Evolutionary conservation across 2,329 filamentous ascomycete species (phyloP).

Genomic region (Periconia sp.): DNA sequence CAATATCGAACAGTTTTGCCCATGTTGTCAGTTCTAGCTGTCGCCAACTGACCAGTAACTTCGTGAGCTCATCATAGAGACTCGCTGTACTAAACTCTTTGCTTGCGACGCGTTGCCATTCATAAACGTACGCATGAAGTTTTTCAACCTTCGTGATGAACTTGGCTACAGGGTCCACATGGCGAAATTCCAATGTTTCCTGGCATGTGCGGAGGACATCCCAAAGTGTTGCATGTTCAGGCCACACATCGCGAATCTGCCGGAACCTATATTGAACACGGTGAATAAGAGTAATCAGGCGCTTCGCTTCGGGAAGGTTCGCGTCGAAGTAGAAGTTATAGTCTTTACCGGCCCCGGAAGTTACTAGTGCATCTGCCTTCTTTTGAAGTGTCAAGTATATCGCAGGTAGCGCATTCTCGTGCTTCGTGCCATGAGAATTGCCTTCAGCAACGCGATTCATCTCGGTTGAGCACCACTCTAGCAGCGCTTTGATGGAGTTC

Average conservation of each 20-base stretch:
- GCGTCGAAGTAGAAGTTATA: slow-evolving; percentile 92
- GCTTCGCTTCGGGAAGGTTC: slow-evolving; percentile 77
- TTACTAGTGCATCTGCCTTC: slow-evolving; percentile 53
- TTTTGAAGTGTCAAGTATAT: slow-evolving; percentile 70
- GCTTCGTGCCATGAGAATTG: slow-evolving; percentile 28
- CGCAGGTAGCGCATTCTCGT: slow-evolving; percentile 66
- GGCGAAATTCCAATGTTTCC: slow-evolving; percentile 74
- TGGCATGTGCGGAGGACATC: slow-evolving; percentile 80
- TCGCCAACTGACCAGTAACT: slow-evolving; percentile 85
- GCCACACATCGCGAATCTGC: slow-evolving; percentile 68
- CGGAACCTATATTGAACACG: slow-evolving; percentile 75
- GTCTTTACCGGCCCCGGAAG: slow-evolving; percentile 35
- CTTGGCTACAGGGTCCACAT: slow-evolving; percentile 84
- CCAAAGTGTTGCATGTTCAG: slow-evolving; percentile 77
- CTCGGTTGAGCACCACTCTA: slow-evolving; percentile 38
- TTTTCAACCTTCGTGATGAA: slow-evolving; percentile 88
- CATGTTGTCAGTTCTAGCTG: slow-evolving; percentile 91
- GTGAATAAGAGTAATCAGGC: slow-evolving; percentile 72
- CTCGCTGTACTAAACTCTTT: slow-evolving; percentile 72
- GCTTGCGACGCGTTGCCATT: slow-evolving; percentile 95
- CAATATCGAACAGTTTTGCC: slow-evolving; percentile 85
- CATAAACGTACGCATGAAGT: slow-evolving; percentile 81
- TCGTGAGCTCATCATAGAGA: slow-evolving; percentile 79
- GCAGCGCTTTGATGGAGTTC: slow-evolving; percentile 30
- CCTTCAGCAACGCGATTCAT: slow-evolving; percentile 33